Conservation (phyloP, 2,329 filamentous ascomycete species). For the Claviceps citrina region DNA sequence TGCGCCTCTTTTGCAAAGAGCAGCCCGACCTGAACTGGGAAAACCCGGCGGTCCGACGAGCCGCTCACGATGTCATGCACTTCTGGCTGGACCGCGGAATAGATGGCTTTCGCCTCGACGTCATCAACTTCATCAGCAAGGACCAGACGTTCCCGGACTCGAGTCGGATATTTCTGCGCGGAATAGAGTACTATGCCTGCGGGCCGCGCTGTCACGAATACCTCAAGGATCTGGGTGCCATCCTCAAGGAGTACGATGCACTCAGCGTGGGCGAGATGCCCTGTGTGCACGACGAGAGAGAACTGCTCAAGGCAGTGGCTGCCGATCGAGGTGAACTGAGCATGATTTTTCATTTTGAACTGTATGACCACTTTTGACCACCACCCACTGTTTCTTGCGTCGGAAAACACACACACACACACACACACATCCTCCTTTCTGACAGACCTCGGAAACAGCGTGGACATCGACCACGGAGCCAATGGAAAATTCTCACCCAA, state of each 20-base stretch:
- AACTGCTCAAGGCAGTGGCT: constrained; percentile 34
- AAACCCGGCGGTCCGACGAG: constrained; percentile 45
- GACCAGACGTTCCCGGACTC: constrained; percentile 39
- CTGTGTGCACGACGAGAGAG: constrained; percentile 24
- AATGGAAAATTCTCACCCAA: constrained; percentile 27
- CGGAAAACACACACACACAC: background rate
- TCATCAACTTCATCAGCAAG: constrained; percentile 54
- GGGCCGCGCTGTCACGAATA: constrained; percentile 34
- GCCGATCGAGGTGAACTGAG: constrained; percentile 44
- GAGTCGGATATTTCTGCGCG: constrained; percentile 16
- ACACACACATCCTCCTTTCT: background rate
- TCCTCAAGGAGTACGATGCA: constrained; percentile 31
- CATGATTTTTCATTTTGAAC: constrained; percentile 62
- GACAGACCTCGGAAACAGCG: constrained; percentile 14
- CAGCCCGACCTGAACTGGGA: constrained; percentile 74
- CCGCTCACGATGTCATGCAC: constrained; percentile 51
- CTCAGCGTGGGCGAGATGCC: constrained; percentile 39
- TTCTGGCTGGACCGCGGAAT: constrained; percentile 61
- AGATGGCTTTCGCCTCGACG: constrained; percentile 51
- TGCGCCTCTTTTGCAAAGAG: constrained; percentile 53
- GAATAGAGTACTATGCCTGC: constrained; percentile 35
- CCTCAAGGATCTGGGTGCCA: constrained; percentile 27
- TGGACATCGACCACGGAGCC: constrained; percentile 33
- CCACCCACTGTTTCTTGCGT: background rate
- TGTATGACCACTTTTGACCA: constrained; percentile 22